Base-by-base conservation (phyloP, 2,329 filamentous ascomycete genomes). In the Colletotrichum sp. region DNA sequence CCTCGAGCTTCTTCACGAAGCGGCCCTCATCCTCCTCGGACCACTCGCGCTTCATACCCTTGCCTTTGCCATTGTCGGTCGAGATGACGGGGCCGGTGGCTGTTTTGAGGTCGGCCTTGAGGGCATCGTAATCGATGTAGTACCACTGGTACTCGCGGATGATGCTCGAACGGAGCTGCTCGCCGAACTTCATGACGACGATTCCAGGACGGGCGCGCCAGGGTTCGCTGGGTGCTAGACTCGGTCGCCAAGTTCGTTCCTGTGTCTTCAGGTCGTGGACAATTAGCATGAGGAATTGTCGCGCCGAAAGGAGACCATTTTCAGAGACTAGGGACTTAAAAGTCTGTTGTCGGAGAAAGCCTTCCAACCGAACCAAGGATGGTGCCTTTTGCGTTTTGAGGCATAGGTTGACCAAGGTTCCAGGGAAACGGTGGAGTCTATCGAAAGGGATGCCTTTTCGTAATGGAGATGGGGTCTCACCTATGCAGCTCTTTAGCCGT, bases 131-230 rank as follows among this genome's bases (percentile, higher is more conserved):
- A 87, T 95, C 94, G 87, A 99, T 98, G 88, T 99, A 99, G 89
- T 98, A 95, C 93, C 96, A 98, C 85, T 96, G 93, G 88, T 98
- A 99, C 87, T 99, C 96, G 89, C 95, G 96, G 86, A 99, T 98
- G 83, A 98, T 91, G 84, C 96, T 98, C 82, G 95, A 96, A 79
- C 95, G 95, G 82, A 99, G 93, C 90, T 99, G 96, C 87, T 98
- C 95, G 85, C 97, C 97, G 90, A 99, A 99, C 90, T 93, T 93
- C 92, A 93, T 93, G 88, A 91, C 88, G 86, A 92, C 83, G 78
- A 89, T 84, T 76, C 90, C 90, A 61, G 89, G 90, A 39, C 83
- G 82, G 78, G 87, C 84, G 78, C 81, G 84, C 81, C 83, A 85
- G 66, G 29, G 71, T 44, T 74, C 72, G 64, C 61, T 77, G 70